Base-by-base conservation (phyloP, 257 asterid genomes). In the Fraxinus anomala region DNA sequence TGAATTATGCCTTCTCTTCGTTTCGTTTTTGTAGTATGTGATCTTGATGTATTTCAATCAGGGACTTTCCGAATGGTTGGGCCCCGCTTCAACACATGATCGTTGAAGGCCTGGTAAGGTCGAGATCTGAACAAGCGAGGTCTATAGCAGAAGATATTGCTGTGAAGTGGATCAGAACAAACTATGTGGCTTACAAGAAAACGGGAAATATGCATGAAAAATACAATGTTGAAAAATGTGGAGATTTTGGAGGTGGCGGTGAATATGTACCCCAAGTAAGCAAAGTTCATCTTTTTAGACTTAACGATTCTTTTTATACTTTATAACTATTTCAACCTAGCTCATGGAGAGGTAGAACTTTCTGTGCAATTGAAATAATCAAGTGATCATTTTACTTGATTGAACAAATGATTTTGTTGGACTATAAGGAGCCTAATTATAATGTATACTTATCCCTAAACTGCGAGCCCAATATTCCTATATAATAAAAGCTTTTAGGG, bases 1-100 rank as follows among this genome's bases (percentile, higher is more conserved):
- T 4, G 17, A 31, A 28, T 59, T n/a, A 28, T 23, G 37, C 23
- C 5, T 21, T n/a, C 16, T 9, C n/a, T 19, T 42, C 3, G 37
- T 59, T 21, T 59, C 28, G 23, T 59, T 59, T n/a, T 59, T 7
- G 28, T 37, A 23, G 21, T 33, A 39, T 56, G 21, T 23, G 42
- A 33, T 16, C 36, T 24, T 36, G n/a, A 19, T 51, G 21, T 51
- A 30, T 76, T 28, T 61, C 30, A 34, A 47, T 75, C 83, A 96
- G 97, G 99, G 99, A 96, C 74, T 92, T 82, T 80, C 99, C 99
- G 1, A 96, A 96, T 76, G 98, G 99, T 30, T 96, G 99, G 98
- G 95, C 98, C 0, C 99, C 99, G 0, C 84, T 93, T 54, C 97
- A 96, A 63, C 97, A 96, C 93, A 83, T 96, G 89, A 96, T 92